These are phyloP conservation scores for Aureobasidium uvarum DNA, from an alignment of 2,329 filamentous ascomycete genomes.

Conservation along the genomic window DNA sequence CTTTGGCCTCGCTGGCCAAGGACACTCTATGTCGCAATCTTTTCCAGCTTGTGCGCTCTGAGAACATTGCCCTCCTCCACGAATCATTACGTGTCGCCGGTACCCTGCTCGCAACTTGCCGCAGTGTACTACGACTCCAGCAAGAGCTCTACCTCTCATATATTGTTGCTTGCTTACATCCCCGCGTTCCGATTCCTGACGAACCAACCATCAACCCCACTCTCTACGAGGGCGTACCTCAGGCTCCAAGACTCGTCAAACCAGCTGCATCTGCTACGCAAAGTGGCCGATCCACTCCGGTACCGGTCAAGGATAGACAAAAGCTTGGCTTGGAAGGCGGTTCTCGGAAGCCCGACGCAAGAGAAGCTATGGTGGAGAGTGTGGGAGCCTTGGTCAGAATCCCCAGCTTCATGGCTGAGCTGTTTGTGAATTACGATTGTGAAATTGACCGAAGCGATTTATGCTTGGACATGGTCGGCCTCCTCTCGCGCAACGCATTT, in stretches of 20 bases:
- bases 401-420: slow-evolving; percentile 88
- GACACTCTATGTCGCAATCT: slow-evolving; percentile 91
- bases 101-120: slow-evolving; percentile 85
- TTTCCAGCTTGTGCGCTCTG: slow-evolving; percentile 93
- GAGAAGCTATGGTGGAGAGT: slow-evolving; percentile 98
- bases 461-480: slow-evolving; percentile 91
- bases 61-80: slow-evolving; percentile 92
- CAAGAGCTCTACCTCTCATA: slow-evolving; percentile 97
- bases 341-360: slow-evolving; percentile 85
- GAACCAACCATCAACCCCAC: slow-evolving; percentile 88
- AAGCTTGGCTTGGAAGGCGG: slow-evolving; percentile 91
- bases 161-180: slow-evolving; percentile 88
- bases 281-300: slow-evolving; percentile 84
- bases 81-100: slow-evolving; percentile 90
- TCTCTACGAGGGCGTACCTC: slow-evolving; percentile 89
- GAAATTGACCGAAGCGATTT: slow-evolving; percentile 87
- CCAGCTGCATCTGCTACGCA: slow-evolving; percentile 67
- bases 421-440: slow-evolving; percentile 98
- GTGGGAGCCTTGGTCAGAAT: slow-evolving; percentile 89
- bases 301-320: slow-evolving; percentile 87
- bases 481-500: slow-evolving; percentile 89
- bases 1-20: slow-evolving; percentile 80
- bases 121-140: slow-evolving; percentile 87
- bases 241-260: slow-evolving; percentile 83
- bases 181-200: slow-evolving; percentile 86